phyloP scores from a whole-genome alignment of 169 alveolate genomes.

The Sarcocystis neurona region DNA sequence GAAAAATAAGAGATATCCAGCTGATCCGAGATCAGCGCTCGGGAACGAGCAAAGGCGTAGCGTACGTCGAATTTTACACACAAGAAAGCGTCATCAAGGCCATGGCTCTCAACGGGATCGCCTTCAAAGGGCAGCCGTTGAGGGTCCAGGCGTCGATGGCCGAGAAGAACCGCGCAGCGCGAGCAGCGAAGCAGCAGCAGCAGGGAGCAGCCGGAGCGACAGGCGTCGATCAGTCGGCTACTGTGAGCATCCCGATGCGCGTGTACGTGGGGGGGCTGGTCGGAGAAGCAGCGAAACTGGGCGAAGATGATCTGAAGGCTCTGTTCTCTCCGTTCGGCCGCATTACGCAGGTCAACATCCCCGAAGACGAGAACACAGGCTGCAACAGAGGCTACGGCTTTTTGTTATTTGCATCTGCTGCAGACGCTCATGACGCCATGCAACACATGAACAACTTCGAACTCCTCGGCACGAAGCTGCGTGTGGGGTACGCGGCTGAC shows the following conservation, averaged over 20 bases:
- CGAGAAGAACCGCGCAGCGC: slow-evolving; percentile 98
- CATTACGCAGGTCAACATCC: slow-evolving; percentile 89
- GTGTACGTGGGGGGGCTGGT: slow-evolving; percentile 92
- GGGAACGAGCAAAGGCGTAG: slow-evolving; percentile 96
- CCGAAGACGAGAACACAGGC: slow-evolving; percentile 87
- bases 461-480: slow-evolving; percentile 89
- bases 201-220: slow-evolving; percentile 69
- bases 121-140: slow-evolving; percentile 88
- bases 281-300: slow-evolving; percentile 83
- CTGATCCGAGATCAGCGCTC: slow-evolving; percentile 94
- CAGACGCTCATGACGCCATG: slow-evolving; percentile 95
- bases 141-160: slow-evolving; percentile 96
- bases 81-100: slow-evolving; percentile 95
- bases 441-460: slow-evolving; percentile 93
- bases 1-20: slow-evolving; percentile 96
- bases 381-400: slow-evolving; percentile 91
- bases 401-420: slow-evolving; percentile 86
- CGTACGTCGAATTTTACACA: slow-evolving; percentile 97
- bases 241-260: slow-evolving; percentile 86
- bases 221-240: slow-evolving; percentile 82
- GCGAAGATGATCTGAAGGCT: slow-evolving; percentile 88
- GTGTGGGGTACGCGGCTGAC: slow-evolving; percentile 82
- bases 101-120: slow-evolving; percentile 90
- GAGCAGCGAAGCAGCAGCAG: slow-evolving; percentile 88
- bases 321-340: slow-evolving; percentile 95